Base-by-base conservation (phyloP, 2,329 filamentous ascomycete species). In the Stagonosporopsis chrysanthemi region DNA sequence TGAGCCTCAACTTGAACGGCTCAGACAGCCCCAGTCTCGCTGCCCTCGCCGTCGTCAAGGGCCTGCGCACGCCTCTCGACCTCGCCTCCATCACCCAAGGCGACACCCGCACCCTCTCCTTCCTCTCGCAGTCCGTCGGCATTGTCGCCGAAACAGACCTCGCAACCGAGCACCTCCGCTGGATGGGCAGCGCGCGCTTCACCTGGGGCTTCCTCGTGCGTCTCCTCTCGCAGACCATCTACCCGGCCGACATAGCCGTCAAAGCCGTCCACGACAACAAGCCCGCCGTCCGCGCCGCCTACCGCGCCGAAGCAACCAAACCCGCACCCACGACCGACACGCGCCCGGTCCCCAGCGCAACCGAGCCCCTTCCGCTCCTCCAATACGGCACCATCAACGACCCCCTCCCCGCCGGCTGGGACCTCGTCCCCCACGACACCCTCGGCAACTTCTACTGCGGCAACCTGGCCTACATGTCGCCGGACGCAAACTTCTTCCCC, bases 391-490 rank as follows among this genome's bases (percentile, higher is more conserved):
- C 91, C 0, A 80, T 95, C 56, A 85, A 86, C 48, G 91, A 96
- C 65, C 82, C 88, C 15, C 74, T 98, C 0, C 93, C 92, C 0
- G 79, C 84, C 2, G 89, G 86, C 42, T 99, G 95, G 92, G 83
- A 90, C 59, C 79, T 89, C 19, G 79, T 90, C 3, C 86, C 90
- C 0, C 85, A 90, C 61, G 87, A 95, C 61, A 91, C 89, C 28
- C 81, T 99, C 52, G 92, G 92, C 43, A 97, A 91, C 70, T 96
- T 99, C 75, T 98, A 96, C 77, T 90, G 89, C 29, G 95, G 95
- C 60, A 99, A 97, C 74, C 96, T 98, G 89, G 87, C 90, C 23
- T 96, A 90, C 76, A 94, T 99, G 91, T 88, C 93, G 0, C 84
- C 91, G 12, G 89, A 94, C 63, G 84, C 88, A 56, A 92, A 92